These are phyloP conservation scores for Globisporangium solare DNA, from an alignment of 352 stramenopile species.

Conservation along the genomic window DNA sequence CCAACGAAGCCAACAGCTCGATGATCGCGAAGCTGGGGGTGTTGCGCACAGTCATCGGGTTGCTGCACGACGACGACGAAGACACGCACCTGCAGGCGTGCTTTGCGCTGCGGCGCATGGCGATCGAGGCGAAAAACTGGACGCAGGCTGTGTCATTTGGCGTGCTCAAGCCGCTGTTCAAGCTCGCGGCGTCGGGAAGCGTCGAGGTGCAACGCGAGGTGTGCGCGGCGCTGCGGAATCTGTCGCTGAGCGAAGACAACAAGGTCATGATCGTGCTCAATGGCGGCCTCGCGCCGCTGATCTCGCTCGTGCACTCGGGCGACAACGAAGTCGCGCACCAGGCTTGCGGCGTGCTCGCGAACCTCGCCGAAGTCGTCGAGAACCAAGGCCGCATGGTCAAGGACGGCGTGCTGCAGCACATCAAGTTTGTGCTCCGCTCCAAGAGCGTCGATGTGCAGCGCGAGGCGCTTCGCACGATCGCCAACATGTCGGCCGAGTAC, in stretches of 20 bases:
- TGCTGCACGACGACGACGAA: slow-evolving; percentile 87
- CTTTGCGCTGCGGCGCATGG: slow-evolving; percentile 91
- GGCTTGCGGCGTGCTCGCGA: slow-evolving; percentile 87
- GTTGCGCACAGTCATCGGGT: slow-evolving; percentile 72
- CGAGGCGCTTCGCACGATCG: slow-evolving; percentile 91
- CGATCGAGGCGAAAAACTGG: slow-evolving; percentile 87
- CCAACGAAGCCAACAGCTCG: slow-evolving; percentile 87
- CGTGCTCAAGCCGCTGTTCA: slow-evolving; percentile 87
- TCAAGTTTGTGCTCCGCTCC: slow-evolving; percentile 92
- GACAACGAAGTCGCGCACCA: slow-evolving; percentile 91
- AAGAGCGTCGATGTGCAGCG: slow-evolving; percentile 92
- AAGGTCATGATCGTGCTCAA: slow-evolving; percentile 90
- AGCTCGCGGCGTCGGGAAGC: slow-evolving; percentile 79
- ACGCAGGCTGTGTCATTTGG: slow-evolving; percentile 91
- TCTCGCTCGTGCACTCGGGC: slow-evolving; percentile 86
- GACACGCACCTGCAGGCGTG: slow-evolving; percentile 92
- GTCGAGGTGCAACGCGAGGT: slow-evolving; percentile 92
- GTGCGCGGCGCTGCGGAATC: slow-evolving; percentile 89
- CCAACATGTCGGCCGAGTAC: slow-evolving; percentile 95
- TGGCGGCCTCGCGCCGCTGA: slow-evolving; percentile 77
- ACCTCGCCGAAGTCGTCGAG: slow-evolving; percentile 91
- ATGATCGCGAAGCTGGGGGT: slow-evolving; percentile 86
- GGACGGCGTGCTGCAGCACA: slow-evolving; percentile 92
- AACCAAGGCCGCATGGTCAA: slow-evolving; percentile 96
- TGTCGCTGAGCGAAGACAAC: slow-evolving; percentile 90